A percentile compares a stretch with the other conserved stretches of the same genome.
Evolutionary conservation across 345 rosid species (phyloP).

Genomic region (Lumnitzera littorea): DNA sequence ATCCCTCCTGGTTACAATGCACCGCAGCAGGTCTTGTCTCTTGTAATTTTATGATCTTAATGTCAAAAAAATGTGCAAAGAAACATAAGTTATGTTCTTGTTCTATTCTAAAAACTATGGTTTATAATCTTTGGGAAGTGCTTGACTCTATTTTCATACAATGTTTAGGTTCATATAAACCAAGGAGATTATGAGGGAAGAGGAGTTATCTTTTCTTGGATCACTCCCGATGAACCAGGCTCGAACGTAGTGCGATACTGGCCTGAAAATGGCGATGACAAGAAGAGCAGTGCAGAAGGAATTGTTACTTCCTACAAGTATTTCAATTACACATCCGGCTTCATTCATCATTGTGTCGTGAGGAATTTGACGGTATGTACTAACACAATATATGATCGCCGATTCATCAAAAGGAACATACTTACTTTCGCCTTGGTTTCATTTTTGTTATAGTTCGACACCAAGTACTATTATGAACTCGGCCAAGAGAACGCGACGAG

Average conservation of each 20-base stretch:
- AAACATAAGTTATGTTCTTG: too few species aligned
- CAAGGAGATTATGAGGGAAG: constrained; percentile 86
- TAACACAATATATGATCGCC: too few species aligned
- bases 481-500: constrained; percentile 37
- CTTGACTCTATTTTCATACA: too few species aligned
- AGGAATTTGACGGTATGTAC: constrained; percentile 50
- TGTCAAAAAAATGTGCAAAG: too few species aligned
- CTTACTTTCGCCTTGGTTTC: too few species aligned
- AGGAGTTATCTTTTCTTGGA: constrained; percentile 89
- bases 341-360: constrained; percentile 74
- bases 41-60: too few species aligned
- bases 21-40: too few species aligned
- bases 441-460: constrained; percentile 24
- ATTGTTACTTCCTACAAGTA: constrained; percentile 39
- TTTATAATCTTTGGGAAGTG: too few species aligned
- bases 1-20: too few species aligned
- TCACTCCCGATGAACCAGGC: constrained; percentile 59
- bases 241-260: constrained; percentile 63
- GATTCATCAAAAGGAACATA: too few species aligned
- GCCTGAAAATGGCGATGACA: constrained; percentile 33
- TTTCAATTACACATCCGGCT: constrained; percentile 68
- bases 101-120: too few species aligned
- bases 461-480: constrained; percentile 46
- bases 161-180: constrained; percentile 63
- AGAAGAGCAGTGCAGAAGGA: constrained; percentile 44